Evolutionary conservation across 2,329 filamentous ascomycete species (phyloP).

Genomic region (Fusarium keratoplasticum): DNA sequence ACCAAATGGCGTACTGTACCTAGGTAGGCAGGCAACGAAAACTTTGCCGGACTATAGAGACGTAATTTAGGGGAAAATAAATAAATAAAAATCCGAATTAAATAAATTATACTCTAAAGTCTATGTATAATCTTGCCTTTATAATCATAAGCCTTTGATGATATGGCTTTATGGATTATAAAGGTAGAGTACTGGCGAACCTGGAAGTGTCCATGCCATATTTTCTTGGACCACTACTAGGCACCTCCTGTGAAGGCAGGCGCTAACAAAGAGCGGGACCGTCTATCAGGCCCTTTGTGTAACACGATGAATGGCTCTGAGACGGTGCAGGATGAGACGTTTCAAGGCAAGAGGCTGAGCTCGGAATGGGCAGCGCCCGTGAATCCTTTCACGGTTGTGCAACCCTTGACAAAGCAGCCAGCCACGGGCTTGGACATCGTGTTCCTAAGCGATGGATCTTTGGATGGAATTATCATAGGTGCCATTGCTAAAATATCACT

Average conservation of each 20-base stretch:
- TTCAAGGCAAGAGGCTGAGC: slow-evolving; percentile 28
- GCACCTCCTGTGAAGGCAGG: not conserved
- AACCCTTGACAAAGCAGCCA: not conserved
- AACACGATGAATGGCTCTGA: slow-evolving; percentile 17
- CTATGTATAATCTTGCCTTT: no score
- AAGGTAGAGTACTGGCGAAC: no score
- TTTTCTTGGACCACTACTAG: no score
- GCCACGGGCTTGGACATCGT: not conserved
- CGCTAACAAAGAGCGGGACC: not conserved
- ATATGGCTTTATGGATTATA: no score
- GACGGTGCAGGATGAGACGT: slow-evolving; percentile 19
- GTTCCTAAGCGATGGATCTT: not conserved
- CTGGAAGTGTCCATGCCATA: no score
- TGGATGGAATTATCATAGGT: not conserved
- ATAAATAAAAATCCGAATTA: no score
- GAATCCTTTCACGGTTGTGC: slow-evolving; percentile 1
- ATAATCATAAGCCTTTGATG: no score
- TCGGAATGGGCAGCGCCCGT: slow-evolving; percentile 5
- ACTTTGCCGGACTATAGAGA: no score
- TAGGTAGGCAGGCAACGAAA: no score
- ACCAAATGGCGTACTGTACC: no score
- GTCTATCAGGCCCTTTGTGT: not conserved
- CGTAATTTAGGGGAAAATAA: no score
- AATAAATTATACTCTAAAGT: no score
- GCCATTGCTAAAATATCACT: slow-evolving; percentile 3